Conservation (phyloP, 768 basidiomycete species). For the Tylopilus balloui region DNA sequence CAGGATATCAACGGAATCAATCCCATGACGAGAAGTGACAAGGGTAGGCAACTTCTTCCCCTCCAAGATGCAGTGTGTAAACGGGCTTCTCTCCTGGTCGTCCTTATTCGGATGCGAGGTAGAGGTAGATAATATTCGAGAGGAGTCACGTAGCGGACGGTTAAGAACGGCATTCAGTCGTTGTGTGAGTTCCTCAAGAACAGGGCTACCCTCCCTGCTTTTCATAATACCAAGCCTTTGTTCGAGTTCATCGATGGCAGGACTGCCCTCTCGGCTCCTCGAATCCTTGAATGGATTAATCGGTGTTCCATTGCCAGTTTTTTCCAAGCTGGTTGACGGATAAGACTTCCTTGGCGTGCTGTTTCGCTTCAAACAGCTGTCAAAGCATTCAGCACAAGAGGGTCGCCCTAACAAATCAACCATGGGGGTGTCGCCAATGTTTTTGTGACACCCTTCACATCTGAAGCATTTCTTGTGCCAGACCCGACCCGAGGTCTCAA, state of each 20-base stretch:
- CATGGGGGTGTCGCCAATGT: constrained; percentile 71
- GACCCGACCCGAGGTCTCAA: constrained; percentile 62
- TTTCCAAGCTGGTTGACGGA: constrained; percentile 31
- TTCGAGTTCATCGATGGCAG: constrained; percentile 61
- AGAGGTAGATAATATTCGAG: constrained; percentile 25
- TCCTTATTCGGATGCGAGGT: constrained; percentile 14
- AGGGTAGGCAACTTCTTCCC: constrained; percentile 17
- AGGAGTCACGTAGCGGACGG: constrained; percentile 32
- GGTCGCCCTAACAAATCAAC: constrained; percentile 81
- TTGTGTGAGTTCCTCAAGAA: constrained; percentile 47
- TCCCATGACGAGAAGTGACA: constrained; percentile 3
- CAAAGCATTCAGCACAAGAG: constrained; percentile 78
- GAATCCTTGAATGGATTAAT: constrained; percentile 42
- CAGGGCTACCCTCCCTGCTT: constrained; percentile 52
- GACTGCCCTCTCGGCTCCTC: constrained; percentile 50
- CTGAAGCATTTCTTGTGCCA: constrained; percentile 85
- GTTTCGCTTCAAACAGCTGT: constrained; percentile 61
- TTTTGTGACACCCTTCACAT: constrained; percentile 68
- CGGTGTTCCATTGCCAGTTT: constrained; percentile 36
- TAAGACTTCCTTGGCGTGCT: constrained; percentile 36
- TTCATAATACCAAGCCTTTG: constrained; percentile 54
- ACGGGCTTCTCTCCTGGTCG: constrained; percentile 26
- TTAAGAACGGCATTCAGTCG: constrained; percentile 39
- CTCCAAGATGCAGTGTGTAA: constrained; percentile 22
- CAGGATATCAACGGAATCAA: constrained; percentile 1